Evolutionary conservation across 345 rosid species (phyloP).

Genomic region (Tarenaya hassleriana): DNA sequence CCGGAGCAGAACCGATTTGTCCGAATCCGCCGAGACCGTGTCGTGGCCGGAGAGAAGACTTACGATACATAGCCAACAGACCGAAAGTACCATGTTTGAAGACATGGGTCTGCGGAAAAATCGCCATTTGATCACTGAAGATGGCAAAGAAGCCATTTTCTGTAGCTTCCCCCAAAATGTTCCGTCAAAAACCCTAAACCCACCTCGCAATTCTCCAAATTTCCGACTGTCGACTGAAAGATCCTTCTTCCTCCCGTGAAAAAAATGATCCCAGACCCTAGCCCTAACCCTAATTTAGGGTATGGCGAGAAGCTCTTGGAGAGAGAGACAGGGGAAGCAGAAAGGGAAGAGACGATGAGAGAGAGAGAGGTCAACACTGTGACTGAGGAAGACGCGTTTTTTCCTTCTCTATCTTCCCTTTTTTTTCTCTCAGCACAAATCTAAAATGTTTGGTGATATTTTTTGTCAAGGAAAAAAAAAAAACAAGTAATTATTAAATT

Average conservation of each 20-base stretch:
- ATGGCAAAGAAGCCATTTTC: slow-evolving; percentile 46
- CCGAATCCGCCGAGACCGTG: slow-evolving; percentile 37
- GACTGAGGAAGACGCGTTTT: slow-evolving; percentile 57
- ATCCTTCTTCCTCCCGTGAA: slow-evolving; percentile 5
- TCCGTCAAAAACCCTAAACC: slow-evolving; percentile 24
- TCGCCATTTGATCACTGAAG: slow-evolving; percentile 44
- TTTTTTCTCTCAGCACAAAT: slow-evolving; percentile 2
- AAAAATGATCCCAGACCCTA: slow-evolving; percentile 19
- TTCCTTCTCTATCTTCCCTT: slow-evolving; percentile 11
- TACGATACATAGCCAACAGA: slow-evolving; percentile 28
- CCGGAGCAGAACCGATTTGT: slow-evolving; percentile 55
- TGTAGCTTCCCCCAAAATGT: slow-evolving; percentile 24
- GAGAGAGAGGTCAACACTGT: slow-evolving; percentile 32
- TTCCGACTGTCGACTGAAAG: slow-evolving; percentile 13
- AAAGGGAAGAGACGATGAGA: slow-evolving; percentile 22
- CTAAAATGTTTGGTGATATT: background rate
- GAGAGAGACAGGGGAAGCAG: slow-evolving; percentile 27
- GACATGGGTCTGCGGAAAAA: slow-evolving; percentile 33
- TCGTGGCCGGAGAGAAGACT: slow-evolving; percentile 21
- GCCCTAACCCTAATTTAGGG: slow-evolving; percentile 37
- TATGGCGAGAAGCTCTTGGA: slow-evolving; percentile 16
- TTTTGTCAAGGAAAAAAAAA: background rate
- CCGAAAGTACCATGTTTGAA: slow-evolving; percentile 14
- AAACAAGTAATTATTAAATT: background rate
- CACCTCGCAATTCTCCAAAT: slow-evolving; percentile 18